phyloP scores from a whole-genome alignment of 257 asterid genomes.

The Plantago elongata region DNA sequence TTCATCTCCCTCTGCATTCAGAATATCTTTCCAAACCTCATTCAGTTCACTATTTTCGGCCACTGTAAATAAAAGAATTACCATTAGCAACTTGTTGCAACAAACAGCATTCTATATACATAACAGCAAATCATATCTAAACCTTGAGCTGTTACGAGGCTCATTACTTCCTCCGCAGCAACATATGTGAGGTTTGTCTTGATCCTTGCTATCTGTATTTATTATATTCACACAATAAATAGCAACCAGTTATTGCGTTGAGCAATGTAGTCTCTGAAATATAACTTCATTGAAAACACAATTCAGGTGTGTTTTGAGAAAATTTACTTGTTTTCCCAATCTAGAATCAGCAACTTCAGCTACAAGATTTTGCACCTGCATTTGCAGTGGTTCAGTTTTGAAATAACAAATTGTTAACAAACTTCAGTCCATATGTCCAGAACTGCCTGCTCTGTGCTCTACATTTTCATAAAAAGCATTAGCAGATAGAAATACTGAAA shows the following conservation, averaged over 20 bases:
- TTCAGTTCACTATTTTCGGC: conserved; percentile 76
- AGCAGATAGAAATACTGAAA: too few species aligned
- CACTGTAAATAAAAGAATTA: conserved; percentile 42
- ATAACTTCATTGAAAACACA: background rate
- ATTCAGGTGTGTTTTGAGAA: conserved; percentile 1
- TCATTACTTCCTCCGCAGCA: conserved; percentile 95
- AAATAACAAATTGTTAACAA: background rate
- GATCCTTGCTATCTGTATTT: conserved; percentile 66
- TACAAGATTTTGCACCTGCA: conserved; percentile 88
- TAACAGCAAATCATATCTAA: background rate
- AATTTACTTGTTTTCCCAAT: conserved; percentile 80
- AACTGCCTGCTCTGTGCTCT: too few species aligned
- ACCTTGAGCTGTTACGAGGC: conserved; percentile 99
- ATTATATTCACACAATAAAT: conserved; percentile 7
- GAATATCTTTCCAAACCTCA: conserved; percentile 93
- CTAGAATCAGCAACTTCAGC: conserved; percentile 89
- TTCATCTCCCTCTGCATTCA: conserved; percentile 93
- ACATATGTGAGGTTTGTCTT: conserved; percentile 80
- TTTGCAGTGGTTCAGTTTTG: conserved; percentile 11
- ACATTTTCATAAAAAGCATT: too few species aligned
- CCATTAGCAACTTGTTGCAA: conserved; percentile 4
- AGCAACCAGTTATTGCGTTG: conserved; percentile 4
- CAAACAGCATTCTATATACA: background rate
- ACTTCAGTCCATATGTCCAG: too few species aligned
- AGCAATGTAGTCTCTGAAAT: background rate